phyloP scores from a whole-genome alignment of 2,329 filamentous ascomycete species.

The Arthrobotrys megalospora region DNA sequence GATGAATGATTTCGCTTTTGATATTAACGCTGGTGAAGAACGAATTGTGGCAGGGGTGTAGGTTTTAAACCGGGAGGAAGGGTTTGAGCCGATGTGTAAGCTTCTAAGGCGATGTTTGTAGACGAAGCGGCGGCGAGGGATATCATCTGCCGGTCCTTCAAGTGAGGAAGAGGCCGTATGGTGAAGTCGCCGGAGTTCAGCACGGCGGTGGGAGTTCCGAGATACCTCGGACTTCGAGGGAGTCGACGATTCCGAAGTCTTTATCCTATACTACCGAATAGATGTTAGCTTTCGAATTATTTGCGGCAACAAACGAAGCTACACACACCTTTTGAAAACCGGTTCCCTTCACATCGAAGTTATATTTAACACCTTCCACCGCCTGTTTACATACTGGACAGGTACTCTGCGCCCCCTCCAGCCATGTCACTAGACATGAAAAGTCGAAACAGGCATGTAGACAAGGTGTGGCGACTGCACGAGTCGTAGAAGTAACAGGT shows the following conservation, averaged over 20 bases:
- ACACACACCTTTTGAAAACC: constrained; percentile 56
- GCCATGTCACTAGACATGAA: constrained; percentile 57
- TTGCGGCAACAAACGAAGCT: background rate
- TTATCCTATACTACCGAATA: constrained; percentile 44
- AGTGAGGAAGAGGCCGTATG: background rate
- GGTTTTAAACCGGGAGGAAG: constrained; percentile 81
- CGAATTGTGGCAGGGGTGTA: constrained; percentile 79
- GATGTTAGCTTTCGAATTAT: background rate
- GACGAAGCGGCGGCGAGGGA: constrained; percentile 78
- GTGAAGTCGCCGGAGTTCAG: constrained; percentile 23
- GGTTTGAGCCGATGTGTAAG: constrained; percentile 85
- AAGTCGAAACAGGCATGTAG: constrained; percentile 61
- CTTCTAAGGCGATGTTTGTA: constrained; percentile 82
- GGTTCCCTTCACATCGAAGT: constrained; percentile 49
- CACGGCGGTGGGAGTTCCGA: constrained; percentile 26
- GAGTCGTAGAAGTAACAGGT: constrained; percentile 43
- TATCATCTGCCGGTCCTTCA: constrained; percentile 55
- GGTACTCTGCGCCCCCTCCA: constrained; percentile 44
- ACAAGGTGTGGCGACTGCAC: constrained; percentile 52
- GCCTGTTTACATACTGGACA: constrained; percentile 58
- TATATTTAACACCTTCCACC: constrained; percentile 54
- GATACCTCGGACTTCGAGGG: constrained; percentile 6
- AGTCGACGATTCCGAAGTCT: constrained; percentile 11
- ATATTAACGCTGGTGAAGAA: constrained; percentile 77
- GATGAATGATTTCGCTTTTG: constrained; percentile 84